Base-by-base conservation (phyloP, 306 rosid species). In the Hippophae rhamnoides region DNA sequence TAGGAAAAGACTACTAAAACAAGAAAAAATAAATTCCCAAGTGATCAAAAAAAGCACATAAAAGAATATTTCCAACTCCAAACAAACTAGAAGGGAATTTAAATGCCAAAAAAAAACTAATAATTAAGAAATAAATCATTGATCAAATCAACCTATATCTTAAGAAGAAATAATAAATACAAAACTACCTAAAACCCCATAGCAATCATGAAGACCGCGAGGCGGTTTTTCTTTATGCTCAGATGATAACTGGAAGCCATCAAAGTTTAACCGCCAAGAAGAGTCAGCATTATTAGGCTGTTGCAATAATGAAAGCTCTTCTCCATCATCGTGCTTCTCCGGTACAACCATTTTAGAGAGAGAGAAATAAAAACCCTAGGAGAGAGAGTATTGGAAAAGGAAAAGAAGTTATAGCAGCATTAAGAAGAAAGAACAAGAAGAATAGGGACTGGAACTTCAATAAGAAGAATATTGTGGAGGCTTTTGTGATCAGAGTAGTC, bases 201-300 rank as follows among this genome's bases (percentile, higher is more conserved):
- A 81, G 65, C 99, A 88, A 55, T 88, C 84, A 44, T 92, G 88
- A 71, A 92, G 59, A 50, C 84, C 78, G 43, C 74, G 88, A 25
- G 88, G 58, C 31, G 79, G 82, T 75, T 78, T 89, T 62, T 83
- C 85, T 26, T 63, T 59, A 61, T 69, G 85, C 56, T 73, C 72
- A 0, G 88, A 26, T 10, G 85, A 71, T 3, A 80, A 13, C 74
- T 83, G 88, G 52, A 85, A 75, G 13, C 81, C 77, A 0, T 78
- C 86, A 75, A 92, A 92, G 82, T 92, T 92, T 79, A 92, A 64
- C 73, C 86, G 85, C 99, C 96, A 92, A 0, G 99, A 80, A 45
- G 46, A 69, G 74, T 88, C 99, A 52, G 69, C 85, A 72, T 56
- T 79, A 81, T 26, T 55, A 40, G 80, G 56, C 63, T 70, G 68